Evolutionary conservation across 1,284 basidiomycete species (phyloP).

Genomic region (Cutaneotrichosporon sp.): DNA sequence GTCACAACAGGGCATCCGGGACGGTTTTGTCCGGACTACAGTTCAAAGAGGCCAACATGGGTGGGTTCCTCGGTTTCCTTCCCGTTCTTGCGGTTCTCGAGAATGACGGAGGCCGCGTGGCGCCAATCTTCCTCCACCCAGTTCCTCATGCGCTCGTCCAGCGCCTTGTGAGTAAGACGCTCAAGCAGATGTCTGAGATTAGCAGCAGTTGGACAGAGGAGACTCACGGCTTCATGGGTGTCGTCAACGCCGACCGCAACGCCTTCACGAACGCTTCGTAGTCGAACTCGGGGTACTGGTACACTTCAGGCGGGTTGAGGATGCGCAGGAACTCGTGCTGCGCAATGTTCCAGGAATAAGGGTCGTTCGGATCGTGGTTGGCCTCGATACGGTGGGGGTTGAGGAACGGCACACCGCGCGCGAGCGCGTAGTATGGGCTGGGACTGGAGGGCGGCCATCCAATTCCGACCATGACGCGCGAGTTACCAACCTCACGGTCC

Average conservation of each 20-base stretch:
- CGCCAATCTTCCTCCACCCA: conserved; percentile 23
- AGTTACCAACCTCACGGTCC: conserved; percentile 7
- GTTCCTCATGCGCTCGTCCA: conserved; percentile 17
- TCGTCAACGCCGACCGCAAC: conserved; percentile 16
- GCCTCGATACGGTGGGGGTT: background rate
- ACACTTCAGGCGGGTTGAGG: conserved; percentile 14
- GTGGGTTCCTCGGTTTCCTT: conserved; percentile 5
- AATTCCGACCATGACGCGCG: conserved; percentile 23
- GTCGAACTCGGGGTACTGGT: conserved; percentile 24
- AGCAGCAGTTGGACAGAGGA: background rate
- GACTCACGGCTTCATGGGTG: conserved; percentile 21
- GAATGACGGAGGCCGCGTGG: conserved; percentile 9
- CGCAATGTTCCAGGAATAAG: background rate
- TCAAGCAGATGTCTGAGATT: background rate
- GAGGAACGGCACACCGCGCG: conserved; percentile 7
- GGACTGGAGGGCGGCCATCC: conserved; percentile 21
- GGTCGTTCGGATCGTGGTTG: background rate
- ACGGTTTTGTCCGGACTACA: background rate
- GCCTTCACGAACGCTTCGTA: conserved; percentile 21
- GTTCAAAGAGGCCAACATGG: conserved; percentile 3
- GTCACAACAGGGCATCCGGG: background rate
- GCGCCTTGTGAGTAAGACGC: conserved; percentile 13
- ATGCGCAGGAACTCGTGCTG: conserved; percentile 7
- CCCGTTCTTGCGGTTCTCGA: conserved; percentile 1
- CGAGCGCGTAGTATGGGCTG: conserved; percentile 17